Evolutionary conservation across 768 basidiomycete species (phyloP).

Genomic region (Sarcomyxa edulis): DNA sequence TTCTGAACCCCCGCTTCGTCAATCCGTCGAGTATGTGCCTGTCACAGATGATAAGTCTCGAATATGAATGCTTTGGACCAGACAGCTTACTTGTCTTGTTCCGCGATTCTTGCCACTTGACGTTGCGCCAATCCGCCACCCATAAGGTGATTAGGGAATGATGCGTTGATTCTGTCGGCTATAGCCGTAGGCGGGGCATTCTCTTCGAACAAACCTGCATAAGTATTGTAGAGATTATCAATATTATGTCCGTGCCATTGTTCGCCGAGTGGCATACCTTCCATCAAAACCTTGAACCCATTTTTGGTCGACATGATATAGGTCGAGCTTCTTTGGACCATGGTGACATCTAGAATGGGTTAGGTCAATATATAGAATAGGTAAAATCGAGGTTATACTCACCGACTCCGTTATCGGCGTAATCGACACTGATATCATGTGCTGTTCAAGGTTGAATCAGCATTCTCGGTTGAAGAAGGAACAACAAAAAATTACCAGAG

Average conservation of each 20-base stretch:
- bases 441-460: constrained; percentile 17
- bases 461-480: neutral
- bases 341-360: constrained; percentile 32
- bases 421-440: constrained; percentile 41
- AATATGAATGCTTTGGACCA: neutral
- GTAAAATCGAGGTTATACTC: constrained; percentile 1
- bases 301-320: constrained; percentile 48
- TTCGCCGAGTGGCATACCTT: constrained; percentile 11
- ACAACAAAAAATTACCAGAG: constrained; percentile 28
- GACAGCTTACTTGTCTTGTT: constrained; percentile 28
- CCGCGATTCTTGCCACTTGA: constrained; percentile 17
- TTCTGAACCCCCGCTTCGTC: constrained; percentile 39
- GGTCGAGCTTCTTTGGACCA: constrained; percentile 47
- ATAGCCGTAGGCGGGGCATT: constrained; percentile 42
- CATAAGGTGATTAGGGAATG: constrained; percentile 33
- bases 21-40: constrained; percentile 33
- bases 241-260: neutral
- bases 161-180: constrained; percentile 45
- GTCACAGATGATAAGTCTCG: neutral
- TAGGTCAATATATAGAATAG: constrained; percentile 3
- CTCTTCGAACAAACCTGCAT: constrained; percentile 38
- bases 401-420: constrained; percentile 38
- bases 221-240: no score
- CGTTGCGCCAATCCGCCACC: constrained; percentile 20
- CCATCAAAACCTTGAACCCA: constrained; percentile 24